Base-by-base conservation (phyloP, 352 stramenopile genomes). In the Elongisporangium undulatum region DNA sequence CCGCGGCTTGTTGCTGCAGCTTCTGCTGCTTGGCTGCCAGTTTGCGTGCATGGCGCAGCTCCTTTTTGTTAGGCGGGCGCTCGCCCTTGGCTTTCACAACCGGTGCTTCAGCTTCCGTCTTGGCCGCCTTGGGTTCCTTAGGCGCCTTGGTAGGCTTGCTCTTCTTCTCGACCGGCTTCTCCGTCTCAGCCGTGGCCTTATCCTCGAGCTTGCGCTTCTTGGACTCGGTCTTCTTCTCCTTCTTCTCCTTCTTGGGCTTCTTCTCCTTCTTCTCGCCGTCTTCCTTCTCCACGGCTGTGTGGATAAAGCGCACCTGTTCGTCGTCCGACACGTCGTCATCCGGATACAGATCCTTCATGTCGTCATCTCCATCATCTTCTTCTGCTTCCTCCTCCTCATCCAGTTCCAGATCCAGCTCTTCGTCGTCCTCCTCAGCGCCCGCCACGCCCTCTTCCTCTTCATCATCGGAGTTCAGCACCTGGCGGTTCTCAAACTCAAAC, bases 401-500 rank as follows among this genome's bases (percentile, higher is more conserved):
- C 2, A 61, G 49, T 7, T 66, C 55, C 4, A 65, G 53, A 2
- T 70, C 66, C 0, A 68, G 62, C n/a, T 53, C 56, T 19, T 67
- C 71, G 4, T 69, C 64, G 12, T 56, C 63, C 12, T 68, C 58
- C 7, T 61, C 60, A 8, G 66, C 61, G 55, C 52, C 56, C 6
- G 38, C 49, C 34, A 23, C 54, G 7, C 55, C 68, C 6, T 77
- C 76, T 16, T 79, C 77, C 0, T 79, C 70, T 19, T 93, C 82
- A 2, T 85, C 72, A 45, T 94, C 84, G 29, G 81, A 86, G 54
- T 80, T 82, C 20, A 94, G 58, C 16, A 90, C 70, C 56, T 94
- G 79, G 39, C 75, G 73, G 61, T 94, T 89, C 62, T 88, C 74
- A 62, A 92, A 89, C 73, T 94, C 85, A 53, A 94, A 94, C 10